A percentile compares a stretch with the other conserved stretches of the same genome.
Conservation (phyloP, 345 rosid species). For the Salix brachista region DNA sequence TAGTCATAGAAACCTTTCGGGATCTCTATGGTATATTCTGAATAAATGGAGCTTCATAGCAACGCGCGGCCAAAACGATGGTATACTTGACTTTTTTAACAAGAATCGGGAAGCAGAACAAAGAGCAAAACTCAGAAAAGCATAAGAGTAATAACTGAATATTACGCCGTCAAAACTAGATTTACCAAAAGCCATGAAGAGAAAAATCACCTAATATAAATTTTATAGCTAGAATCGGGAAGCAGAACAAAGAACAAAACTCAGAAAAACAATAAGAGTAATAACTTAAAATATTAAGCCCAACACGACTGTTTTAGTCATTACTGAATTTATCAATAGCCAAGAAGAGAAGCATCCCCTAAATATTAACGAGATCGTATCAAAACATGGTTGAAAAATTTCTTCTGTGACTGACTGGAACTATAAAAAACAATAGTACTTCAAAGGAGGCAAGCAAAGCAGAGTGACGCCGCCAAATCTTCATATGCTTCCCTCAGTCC, state of each 20-base stretch:
- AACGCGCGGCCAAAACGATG: too few relatives aligned
- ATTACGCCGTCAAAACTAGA: too few relatives aligned
- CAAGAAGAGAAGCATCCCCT: neutral
- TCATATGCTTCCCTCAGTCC: neutral
- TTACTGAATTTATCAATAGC: neutral
- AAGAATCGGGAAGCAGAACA: too few relatives aligned
- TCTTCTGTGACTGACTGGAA: neutral
- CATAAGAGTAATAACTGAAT: too few relatives aligned
- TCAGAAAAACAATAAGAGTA: neutral
- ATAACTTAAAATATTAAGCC: neutral
- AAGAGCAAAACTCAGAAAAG: too few relatives aligned
- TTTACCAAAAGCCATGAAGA: too few relatives aligned
- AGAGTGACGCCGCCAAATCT: neutral
- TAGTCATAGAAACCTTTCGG: constrained; percentile 50
- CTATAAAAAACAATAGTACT: neutral
- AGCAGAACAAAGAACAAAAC: neutral
- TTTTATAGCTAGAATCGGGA: too few relatives aligned
- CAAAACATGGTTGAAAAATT: neutral
- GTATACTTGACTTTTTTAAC: too few relatives aligned
- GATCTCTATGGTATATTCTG: constrained; percentile 49
- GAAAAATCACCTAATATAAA: too few relatives aligned
- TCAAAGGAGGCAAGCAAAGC: neutral
- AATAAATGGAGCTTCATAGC: too few relatives aligned
- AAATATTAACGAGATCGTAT: neutral
- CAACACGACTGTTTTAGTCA: neutral